phyloP scores from a whole-genome alignment of 192 early-diverging fungal species.

The Backusella tuberculispora region DNA sequence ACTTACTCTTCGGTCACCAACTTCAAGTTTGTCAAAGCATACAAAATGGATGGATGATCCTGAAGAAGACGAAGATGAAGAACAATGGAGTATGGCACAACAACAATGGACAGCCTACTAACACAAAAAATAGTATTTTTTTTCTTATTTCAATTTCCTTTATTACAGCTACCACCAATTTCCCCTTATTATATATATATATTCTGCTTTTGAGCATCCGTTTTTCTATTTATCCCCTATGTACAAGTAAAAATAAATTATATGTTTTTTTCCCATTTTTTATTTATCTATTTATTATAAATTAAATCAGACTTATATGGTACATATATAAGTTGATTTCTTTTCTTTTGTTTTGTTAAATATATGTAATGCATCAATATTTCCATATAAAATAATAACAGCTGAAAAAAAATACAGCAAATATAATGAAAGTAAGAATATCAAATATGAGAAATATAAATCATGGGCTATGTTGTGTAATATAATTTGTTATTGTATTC shows the following conservation, averaged over 20 bases:
- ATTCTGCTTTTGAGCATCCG: not conserved
- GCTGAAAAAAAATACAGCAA: too few relatives aligned
- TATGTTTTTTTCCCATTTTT: not conserved
- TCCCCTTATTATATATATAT: not conserved
- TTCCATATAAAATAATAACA: too few relatives aligned
- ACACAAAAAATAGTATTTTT: not conserved
- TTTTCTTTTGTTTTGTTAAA: too few relatives aligned
- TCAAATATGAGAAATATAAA: too few relatives aligned
- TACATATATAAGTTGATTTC: too few relatives aligned
- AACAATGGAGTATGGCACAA: not conserved
- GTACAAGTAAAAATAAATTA: constrained; percentile 14
- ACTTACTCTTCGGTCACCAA: constrained; percentile 1
- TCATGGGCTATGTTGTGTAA: too few relatives aligned
- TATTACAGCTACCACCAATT: not conserved
- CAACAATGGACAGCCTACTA: constrained; percentile 3
- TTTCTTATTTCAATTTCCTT: not conserved
- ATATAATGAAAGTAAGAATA: too few relatives aligned
- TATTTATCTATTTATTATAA: too few relatives aligned
- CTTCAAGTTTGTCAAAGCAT: not conserved
- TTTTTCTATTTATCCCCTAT: not conserved
- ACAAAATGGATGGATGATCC: constrained; percentile 37
- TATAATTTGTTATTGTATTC: too few relatives aligned
- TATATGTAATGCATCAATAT: too few relatives aligned
- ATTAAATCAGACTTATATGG: not conserved
- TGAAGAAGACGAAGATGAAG: constrained; percentile 1